Conservation (phyloP, 2,329 filamentous ascomycete genomes). For the Colletotrichum sp. region DNA sequence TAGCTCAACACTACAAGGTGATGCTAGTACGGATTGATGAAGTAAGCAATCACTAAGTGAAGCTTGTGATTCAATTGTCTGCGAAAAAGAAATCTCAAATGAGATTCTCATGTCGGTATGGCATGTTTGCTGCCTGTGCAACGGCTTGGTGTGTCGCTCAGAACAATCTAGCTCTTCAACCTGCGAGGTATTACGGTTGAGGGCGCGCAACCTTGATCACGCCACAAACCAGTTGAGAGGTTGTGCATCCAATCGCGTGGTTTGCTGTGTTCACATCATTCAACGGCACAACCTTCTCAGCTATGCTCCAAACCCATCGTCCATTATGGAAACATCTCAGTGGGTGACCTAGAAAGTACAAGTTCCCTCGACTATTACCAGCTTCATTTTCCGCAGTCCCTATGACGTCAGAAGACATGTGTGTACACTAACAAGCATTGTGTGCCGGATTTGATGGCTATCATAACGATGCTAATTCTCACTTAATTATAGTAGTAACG, state of each 20-base stretch:
- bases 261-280: neutral
- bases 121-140: neutral
- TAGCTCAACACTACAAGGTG: neutral
- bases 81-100: neutral
- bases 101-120: neutral
- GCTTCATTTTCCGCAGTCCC: neutral
- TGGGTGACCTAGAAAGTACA: neutral
- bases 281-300: neutral
- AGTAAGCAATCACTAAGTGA: neutral
- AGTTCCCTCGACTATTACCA: neutral
- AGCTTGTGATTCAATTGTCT: neutral
- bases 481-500: neutral
- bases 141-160: neutral
- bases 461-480: neutral
- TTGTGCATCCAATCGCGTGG: fast-evolving
- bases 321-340: neutral
- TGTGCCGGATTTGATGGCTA: neutral
- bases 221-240: neutral
- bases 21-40: neutral
- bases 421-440: neutral
- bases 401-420: neutral
- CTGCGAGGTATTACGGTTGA: neutral
- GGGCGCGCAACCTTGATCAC: neutral
- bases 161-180: neutral
- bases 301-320: neutral